Evolutionary conservation across 2,329 filamentous ascomycete genomes (phyloP).

Genomic region (Didymellaceae sp.): DNA sequence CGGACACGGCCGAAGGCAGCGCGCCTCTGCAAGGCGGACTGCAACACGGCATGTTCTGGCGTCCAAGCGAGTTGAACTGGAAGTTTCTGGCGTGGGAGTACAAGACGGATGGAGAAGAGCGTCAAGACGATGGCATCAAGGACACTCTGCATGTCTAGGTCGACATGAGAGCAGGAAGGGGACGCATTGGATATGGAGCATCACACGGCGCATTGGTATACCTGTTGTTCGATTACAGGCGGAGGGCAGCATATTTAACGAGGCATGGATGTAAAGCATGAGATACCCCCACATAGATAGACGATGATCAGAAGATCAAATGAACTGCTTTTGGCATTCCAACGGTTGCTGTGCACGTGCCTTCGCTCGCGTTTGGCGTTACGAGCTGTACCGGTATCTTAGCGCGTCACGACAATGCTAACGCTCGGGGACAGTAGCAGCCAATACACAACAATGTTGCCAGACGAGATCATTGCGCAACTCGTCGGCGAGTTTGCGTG

Average conservation of each 20-base stretch:
- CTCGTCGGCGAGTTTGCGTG: slow-evolving; percentile 50
- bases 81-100: slow-evolving; percentile 83
- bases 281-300: slow-evolving; percentile 16
- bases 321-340: background rate
- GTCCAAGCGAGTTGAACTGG: slow-evolving; percentile 80
- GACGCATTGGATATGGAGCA: slow-evolving; percentile 34
- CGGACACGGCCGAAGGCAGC: slow-evolving; percentile 59
- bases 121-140: slow-evolving; percentile 21
- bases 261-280: slow-evolving; percentile 7
- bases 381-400: too few species aligned
- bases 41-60: slow-evolving; percentile 69
- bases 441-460: slow-evolving; percentile 40
- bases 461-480: slow-evolving; percentile 44
- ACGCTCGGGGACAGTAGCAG: background rate
- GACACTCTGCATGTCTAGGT: slow-evolving; percentile 43
- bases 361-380: slow-evolving; percentile 30
- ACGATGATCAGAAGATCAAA: slow-evolving; percentile 1
- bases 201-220: slow-evolving; percentile 33
- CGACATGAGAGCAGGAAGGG: background rate
- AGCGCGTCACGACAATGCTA: slow-evolving; percentile 19
- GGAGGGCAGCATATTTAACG: too few species aligned
- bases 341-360: slow-evolving; percentile 24
- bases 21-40: slow-evolving; percentile 34
- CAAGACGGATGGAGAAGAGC: slow-evolving; percentile 44
- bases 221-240: slow-evolving; percentile 14